Evolutionary conservation across 345 rosid species (phyloP).

Genomic region (Populus tremula): DNA sequence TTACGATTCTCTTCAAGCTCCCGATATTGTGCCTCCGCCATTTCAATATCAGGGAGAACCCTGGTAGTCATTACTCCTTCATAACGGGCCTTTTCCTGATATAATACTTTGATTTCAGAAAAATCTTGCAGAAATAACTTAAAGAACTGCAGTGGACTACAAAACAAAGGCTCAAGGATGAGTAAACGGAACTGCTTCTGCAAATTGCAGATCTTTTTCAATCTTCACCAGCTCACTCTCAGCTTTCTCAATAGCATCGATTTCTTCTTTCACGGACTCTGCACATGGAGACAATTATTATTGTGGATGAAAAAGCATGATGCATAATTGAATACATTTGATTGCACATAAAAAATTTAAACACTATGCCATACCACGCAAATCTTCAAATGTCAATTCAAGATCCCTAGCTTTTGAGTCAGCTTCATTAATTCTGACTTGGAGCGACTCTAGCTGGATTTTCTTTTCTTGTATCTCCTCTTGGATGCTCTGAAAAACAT

Average conservation of each 20-base stretch:
- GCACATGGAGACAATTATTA: neutral
- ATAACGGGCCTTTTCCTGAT: conserved; percentile 74
- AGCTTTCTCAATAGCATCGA: conserved; percentile 68
- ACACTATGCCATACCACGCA: conserved; percentile 52
- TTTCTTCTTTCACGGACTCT: conserved; percentile 78
- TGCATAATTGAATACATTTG: neutral
- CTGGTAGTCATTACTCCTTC: conserved; percentile 67
- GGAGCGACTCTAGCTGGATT: conserved; percentile 42
- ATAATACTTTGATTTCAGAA: conserved; percentile 25
- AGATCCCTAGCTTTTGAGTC: conserved; percentile 57
- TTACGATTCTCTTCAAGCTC: conserved; percentile 56
- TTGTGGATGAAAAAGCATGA: neutral
- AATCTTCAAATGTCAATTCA: conserved; percentile 50
- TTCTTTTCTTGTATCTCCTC: conserved; percentile 57
- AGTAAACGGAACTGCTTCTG: conserved; percentile 46
- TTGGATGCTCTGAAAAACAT: conserved; percentile 44
- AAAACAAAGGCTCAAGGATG: conserved; percentile 9
- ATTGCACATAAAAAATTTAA: neutral
- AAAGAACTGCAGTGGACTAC: conserved; percentile 8
- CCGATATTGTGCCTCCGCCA: conserved; percentile 53
- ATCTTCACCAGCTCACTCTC: conserved; percentile 69
- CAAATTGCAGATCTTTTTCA: conserved; percentile 56
- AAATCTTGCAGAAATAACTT: conserved; percentile 5
- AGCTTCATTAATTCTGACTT: conserved; percentile 46
- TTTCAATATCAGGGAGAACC: conserved; percentile 66